Conservation (phyloP, 2,329 filamentous ascomycete species). For the Penicillium fuscoglaucum region DNA sequence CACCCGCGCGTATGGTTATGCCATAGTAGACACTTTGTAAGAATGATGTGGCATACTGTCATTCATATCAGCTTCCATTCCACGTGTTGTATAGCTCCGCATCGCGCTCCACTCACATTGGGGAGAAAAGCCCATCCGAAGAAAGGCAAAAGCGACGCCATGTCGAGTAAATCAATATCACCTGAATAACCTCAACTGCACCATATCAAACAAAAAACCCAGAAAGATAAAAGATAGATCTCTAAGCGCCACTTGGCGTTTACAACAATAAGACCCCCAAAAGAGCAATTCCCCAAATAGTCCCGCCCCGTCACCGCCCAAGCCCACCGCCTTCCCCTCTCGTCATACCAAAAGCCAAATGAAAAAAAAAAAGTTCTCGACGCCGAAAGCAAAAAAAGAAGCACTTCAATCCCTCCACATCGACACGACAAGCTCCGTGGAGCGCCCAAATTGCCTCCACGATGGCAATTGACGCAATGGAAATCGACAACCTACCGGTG, state of each 20-base stretch:
- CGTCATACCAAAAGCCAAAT: conserved; percentile 23
- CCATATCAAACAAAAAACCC: conserved; percentile 12
- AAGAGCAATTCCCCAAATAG: not conserved
- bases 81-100: conserved; percentile 7
- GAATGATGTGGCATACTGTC: conserved; percentile 73
- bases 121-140: conserved; percentile 64
- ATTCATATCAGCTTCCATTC: conserved; percentile 11
- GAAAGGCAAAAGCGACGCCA: conserved; percentile 54
- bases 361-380: conserved; percentile 35
- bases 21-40: conserved; percentile 81
- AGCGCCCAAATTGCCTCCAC: conserved; percentile 26
- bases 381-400: conserved; percentile 16
- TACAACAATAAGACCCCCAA: conserved; percentile 10
- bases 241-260: not conserved
- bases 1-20: conserved; percentile 84
- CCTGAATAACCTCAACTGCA: not conserved
- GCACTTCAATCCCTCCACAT: conserved; percentile 12
- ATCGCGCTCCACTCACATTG: conserved; percentile 47
- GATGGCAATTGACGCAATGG: conserved; percentile 45
- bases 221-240: not conserved
- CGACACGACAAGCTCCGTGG: conserved; percentile 18
- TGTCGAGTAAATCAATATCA: conserved; percentile 17
- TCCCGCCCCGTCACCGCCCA: conserved; percentile 26
- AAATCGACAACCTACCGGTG: conserved; percentile 34
- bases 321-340: conserved; percentile 28